Conservation (phyloP, 345 rosid genomes). For the Eucalyptus victrix region DNA sequence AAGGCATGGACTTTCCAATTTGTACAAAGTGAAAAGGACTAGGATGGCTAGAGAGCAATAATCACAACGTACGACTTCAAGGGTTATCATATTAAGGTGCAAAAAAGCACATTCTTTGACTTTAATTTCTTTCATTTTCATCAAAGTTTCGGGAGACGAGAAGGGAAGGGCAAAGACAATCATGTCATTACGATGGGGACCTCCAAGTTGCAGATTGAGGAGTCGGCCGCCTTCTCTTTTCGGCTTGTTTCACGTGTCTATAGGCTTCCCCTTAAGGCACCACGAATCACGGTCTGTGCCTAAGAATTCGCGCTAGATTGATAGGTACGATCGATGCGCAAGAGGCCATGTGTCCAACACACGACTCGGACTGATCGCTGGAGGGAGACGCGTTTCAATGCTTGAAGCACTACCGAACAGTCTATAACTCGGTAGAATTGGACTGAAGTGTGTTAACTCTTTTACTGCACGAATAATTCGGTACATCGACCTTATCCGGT, state of each 20-base stretch:
- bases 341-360: not conserved
- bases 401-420: not conserved
- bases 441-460: not conserved
- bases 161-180: not conserved
- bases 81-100: not conserved
- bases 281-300: not conserved
- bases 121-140: not conserved
- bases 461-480: not conserved
- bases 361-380: not conserved
- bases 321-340: not conserved
- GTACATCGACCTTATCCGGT: not conserved
- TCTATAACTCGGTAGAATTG: not conserved
- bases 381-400: not conserved
- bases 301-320: not conserved
- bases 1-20: not conserved
- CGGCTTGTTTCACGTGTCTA: not conserved
- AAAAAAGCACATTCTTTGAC: not conserved
- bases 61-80: not conserved
- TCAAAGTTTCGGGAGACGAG: not conserved
- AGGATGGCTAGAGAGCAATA: not conserved
- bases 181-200: not conserved
- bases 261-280: not conserved
- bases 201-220: not conserved
- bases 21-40: not conserved
- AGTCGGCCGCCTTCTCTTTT: not conserved